phyloP scores from a whole-genome alignment of 2,329 filamentous ascomycete species.

The Clarireedia sp. region DNA sequence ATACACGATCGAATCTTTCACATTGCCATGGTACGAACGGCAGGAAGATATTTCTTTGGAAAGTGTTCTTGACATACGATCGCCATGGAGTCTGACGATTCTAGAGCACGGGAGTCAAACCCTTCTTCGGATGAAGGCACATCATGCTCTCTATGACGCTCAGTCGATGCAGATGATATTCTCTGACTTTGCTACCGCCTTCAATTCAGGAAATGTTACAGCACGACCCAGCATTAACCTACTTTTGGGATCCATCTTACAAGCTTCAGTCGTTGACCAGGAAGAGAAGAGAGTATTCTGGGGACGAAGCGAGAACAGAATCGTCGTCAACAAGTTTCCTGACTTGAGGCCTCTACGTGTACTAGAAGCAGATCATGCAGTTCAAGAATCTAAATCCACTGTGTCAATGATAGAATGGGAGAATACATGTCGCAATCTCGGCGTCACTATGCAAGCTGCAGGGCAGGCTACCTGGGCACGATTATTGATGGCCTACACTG shows the following conservation, averaged over 20 bases:
- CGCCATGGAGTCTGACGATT: constrained; percentile 26
- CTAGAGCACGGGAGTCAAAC: constrained; percentile 1
- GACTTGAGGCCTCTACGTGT: constrained; percentile 56
- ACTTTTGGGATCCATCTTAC: constrained; percentile 38
- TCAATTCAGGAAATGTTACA: constrained; percentile 27
- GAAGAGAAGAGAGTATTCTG: constrained; percentile 49
- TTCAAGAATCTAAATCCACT: constrained; percentile 32
- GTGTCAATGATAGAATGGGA: constrained; percentile 43
- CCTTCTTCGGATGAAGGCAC: constrained; percentile 31
- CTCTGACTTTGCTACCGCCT: constrained; percentile 42
- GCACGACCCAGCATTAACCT: constrained; percentile 32
- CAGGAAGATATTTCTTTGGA: not conserved
- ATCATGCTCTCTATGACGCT: constrained; percentile 85
- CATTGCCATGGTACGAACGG: constrained; percentile 35
- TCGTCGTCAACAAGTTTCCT: constrained; percentile 65
- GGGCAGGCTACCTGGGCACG: constrained; percentile 73
- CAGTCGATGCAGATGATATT: constrained; percentile 61
- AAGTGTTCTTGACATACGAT: constrained; percentile 10
- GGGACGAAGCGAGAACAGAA: constrained; percentile 44
- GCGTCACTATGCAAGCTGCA: constrained; percentile 68
- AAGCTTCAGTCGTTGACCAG: constrained; percentile 25
- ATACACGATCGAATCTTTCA: constrained; percentile 34
- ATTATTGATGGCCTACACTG: constrained; percentile 67
- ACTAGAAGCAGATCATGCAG: constrained; percentile 30
- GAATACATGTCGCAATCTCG: constrained; percentile 43